Evolutionary conservation across 2,329 filamentous ascomycete genomes (phyloP).

Genomic region (Zymoseptoria crescenta): DNA sequence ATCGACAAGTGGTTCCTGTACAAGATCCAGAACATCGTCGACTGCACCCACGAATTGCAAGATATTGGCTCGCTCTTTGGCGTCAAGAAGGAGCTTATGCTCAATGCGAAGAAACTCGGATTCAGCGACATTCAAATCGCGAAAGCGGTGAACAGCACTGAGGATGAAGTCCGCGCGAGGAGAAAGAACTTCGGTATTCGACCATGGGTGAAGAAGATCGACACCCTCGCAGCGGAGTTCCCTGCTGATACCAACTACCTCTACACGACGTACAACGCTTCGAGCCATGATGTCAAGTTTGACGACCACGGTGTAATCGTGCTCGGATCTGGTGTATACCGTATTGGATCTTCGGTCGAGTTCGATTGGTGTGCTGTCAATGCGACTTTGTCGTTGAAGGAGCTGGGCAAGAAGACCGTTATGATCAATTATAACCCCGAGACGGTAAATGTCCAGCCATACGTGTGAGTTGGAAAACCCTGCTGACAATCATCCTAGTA

Average conservation of each 20-base stretch:
- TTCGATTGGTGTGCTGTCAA: slow-evolving; percentile 98
- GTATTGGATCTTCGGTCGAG: slow-evolving; percentile 94
- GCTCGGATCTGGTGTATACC: slow-evolving; percentile 90
- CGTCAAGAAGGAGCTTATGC: slow-evolving; percentile 78
- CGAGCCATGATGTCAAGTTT: slow-evolving; percentile 85
- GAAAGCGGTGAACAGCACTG: slow-evolving; percentile 70
- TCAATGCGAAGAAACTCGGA: slow-evolving; percentile 92
- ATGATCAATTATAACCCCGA: slow-evolving; percentile 65
- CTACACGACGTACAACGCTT: slow-evolving; percentile 96
- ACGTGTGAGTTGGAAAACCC: not conserved
- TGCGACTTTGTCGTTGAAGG: slow-evolving; percentile 70
- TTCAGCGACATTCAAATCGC: slow-evolving; percentile 97
- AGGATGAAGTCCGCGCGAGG: slow-evolving; percentile 80
- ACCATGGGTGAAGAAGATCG: slow-evolving; percentile 97
- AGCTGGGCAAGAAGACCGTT: slow-evolving; percentile 91
- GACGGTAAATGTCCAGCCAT: not conserved
- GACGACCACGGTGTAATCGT: slow-evolving; percentile 86
- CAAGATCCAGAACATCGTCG: slow-evolving; percentile 95
- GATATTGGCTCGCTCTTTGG: slow-evolving; percentile 73
- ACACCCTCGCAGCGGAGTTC: slow-evolving; percentile 94
- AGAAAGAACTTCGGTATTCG: slow-evolving; percentile 80
- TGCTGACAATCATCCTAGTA: slow-evolving; percentile 31
- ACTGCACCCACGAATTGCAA: slow-evolving; percentile 80
- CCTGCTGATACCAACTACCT: slow-evolving; percentile 91
- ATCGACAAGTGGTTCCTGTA: slow-evolving; percentile 99